A percentile compares a stretch with the other conserved stretches of the same genome.
phyloP scores from a whole-genome alignment of 2,329 filamentous ascomycete genomes.

The Aschersonia sp. region DNA sequence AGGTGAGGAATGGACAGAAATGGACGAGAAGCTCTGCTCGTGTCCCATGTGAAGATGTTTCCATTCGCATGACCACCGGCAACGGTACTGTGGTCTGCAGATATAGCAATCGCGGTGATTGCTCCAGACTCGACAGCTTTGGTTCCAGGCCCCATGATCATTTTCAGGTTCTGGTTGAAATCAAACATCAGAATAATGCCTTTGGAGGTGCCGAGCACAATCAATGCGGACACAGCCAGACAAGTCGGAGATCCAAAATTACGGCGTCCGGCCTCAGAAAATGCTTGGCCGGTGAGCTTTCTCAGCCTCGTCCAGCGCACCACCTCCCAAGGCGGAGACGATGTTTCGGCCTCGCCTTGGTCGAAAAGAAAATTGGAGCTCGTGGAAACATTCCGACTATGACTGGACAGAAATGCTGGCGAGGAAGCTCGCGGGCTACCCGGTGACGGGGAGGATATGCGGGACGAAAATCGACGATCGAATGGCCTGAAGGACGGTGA shows the following conservation, averaged over 20 bases:
- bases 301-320: constrained; percentile 89
- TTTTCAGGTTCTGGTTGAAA: constrained; percentile 88
- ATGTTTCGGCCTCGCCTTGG: constrained; percentile 50
- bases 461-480: constrained; percentile 84
- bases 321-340: constrained; percentile 85
- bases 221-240: constrained; percentile 72
- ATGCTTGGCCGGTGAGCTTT: constrained; percentile 78
- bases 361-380: constrained; percentile 54
- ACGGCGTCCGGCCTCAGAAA: constrained; percentile 81
- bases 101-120: constrained; percentile 76
- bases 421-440: constrained; percentile 56
- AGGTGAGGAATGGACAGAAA: constrained; percentile 79
- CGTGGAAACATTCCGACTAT: constrained; percentile 70
- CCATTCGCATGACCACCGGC: constrained; percentile 82
- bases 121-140: constrained; percentile 86
- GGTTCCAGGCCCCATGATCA: constrained; percentile 84
- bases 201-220: constrained; percentile 85
- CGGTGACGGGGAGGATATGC: constrained; percentile 45
- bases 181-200: constrained; percentile 93
- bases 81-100: constrained; percentile 84
- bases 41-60: constrained; percentile 95
- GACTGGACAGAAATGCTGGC: constrained; percentile 59
- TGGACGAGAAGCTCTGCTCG: constrained; percentile 63
- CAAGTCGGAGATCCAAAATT: constrained; percentile 90
- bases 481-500: constrained; percentile 83